These are phyloP conservation scores for Chimonanthus salicifolius DNA, from an alignment of 164 flowering plant species.

Conservation along the genomic window DNA sequence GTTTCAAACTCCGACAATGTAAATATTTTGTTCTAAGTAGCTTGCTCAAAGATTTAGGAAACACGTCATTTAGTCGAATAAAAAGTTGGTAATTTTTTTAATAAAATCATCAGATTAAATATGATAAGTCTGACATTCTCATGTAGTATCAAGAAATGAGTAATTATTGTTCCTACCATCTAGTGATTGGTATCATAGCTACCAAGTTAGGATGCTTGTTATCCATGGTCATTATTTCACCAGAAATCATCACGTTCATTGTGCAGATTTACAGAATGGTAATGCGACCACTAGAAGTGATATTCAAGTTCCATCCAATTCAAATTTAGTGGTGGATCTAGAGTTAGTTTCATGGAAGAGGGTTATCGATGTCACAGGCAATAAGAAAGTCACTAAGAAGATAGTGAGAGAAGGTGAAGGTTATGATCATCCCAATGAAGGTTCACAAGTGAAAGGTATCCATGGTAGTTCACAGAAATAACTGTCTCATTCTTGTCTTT, in stretches of 20 bases:
- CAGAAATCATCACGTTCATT: neutral
- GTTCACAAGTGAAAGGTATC: conserved; percentile 41
- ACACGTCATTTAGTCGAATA: too few relatives aligned
- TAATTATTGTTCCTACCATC: neutral
- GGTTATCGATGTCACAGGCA: conserved; percentile 35
- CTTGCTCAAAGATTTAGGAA: too few relatives aligned
- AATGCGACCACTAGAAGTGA: conserved; percentile 8
- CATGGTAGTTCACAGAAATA: too few relatives aligned
- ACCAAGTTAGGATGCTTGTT: neutral
- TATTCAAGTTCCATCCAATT: conserved; percentile 12
- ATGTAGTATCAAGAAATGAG: neutral
- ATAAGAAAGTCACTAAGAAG: conserved; percentile 38
- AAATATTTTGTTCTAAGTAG: too few relatives aligned
- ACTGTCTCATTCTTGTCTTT: too few relatives aligned
- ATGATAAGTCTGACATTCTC: too few relatives aligned
- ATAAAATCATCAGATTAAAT: too few relatives aligned
- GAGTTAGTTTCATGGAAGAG: conserved; percentile 49
- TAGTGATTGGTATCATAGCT: neutral
- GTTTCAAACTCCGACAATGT: too few relatives aligned
- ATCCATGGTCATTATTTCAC: neutral
- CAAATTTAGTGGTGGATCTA: conserved; percentile 26
- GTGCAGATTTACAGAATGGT: conserved; percentile 20
- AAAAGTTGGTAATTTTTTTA: too few relatives aligned
- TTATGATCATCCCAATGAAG: conserved; percentile 40
- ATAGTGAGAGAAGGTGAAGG: conserved; percentile 36